Conservation (phyloP, 1,284 basidiomycete species). For the Rhodotorula sp. region DNA sequence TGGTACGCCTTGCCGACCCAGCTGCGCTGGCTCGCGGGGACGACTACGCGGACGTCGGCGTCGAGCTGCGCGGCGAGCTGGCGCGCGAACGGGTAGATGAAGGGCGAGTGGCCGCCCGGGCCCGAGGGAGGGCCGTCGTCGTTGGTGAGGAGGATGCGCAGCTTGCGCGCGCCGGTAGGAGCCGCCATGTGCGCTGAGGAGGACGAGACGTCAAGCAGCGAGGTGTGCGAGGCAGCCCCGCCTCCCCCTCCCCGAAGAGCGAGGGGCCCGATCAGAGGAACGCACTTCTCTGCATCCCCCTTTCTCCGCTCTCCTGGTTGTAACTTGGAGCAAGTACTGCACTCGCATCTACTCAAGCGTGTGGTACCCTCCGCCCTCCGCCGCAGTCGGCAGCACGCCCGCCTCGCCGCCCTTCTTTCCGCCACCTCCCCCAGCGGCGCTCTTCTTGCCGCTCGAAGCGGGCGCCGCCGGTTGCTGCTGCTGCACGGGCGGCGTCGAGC, state of each 20-base stretch:
- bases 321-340: too few relatives aligned
- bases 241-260: too few relatives aligned
- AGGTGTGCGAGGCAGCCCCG: too few relatives aligned
- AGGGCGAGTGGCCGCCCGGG: constrained; percentile 69
- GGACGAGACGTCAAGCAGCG: background rate
- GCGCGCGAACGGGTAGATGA: constrained; percentile 74
- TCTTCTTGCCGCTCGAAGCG: background rate
- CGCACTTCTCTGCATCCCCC: too few relatives aligned
- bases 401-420: background rate
- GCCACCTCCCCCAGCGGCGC: background rate
- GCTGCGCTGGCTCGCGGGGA: constrained; percentile 83
- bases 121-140: constrained; percentile 78
- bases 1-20: constrained; percentile 86
- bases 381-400: background rate
- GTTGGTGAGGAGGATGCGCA: constrained; percentile 55
- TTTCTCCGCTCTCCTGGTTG: too few relatives aligned
- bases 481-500: background rate
- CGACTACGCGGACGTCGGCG: constrained; percentile 84
- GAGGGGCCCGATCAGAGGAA: too few relatives aligned
- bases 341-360: constrained; percentile 14
- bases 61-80: constrained; percentile 64
- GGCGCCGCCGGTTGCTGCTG: background rate
- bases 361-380: constrained; percentile 37
- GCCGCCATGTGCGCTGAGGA: background rate
- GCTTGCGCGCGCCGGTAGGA: background rate